Evolutionary conservation across 352 stramenopile genomes (phyloP).

Genomic region (Phytopythium mirpurense): DNA sequence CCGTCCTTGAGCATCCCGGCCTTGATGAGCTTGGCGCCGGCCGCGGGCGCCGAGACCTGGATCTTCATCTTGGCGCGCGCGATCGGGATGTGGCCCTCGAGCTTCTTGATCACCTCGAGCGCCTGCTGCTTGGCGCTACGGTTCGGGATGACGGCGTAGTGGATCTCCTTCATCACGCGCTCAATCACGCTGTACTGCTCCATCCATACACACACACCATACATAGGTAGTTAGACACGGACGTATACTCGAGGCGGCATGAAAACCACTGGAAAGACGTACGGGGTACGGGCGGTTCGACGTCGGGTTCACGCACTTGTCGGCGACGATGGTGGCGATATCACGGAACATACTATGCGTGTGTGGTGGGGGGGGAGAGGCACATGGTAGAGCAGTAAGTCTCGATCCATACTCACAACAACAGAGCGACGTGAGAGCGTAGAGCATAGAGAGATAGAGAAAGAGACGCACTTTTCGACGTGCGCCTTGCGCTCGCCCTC

Average conservation of each 20-base stretch:
- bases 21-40: slow-evolving; percentile 52
- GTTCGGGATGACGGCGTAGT: slow-evolving; percentile 94
- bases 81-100: slow-evolving; percentile 92
- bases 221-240: too few species aligned
- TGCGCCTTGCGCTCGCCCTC: slow-evolving; percentile 93
- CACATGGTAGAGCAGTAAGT: too few species aligned
- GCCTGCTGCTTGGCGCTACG: slow-evolving; percentile 95
- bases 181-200: slow-evolving; percentile 91
- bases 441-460: too few species aligned
- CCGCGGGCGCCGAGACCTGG: slow-evolving; percentile 57
- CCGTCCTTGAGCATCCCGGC: slow-evolving; percentile 50
- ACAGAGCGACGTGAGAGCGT: too few species aligned
- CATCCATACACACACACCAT: too few species aligned
- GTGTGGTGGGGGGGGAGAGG: too few species aligned
- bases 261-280: too few species aligned
- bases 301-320: slow-evolving; percentile 96
- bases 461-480: slow-evolving; percentile 82
- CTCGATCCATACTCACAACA: too few species aligned
- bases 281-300: slow-evolving; percentile 95
- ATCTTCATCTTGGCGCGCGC: slow-evolving; percentile 97
- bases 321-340: slow-evolving; percentile 95
- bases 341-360: slow-evolving; percentile 90
- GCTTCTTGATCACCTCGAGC: slow-evolving; percentile 95
- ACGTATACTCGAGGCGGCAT: too few species aligned
- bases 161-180: slow-evolving; percentile 94